Base-by-base conservation (phyloP, 768 basidiomycete species). In the Suillus subaureus region DNA sequence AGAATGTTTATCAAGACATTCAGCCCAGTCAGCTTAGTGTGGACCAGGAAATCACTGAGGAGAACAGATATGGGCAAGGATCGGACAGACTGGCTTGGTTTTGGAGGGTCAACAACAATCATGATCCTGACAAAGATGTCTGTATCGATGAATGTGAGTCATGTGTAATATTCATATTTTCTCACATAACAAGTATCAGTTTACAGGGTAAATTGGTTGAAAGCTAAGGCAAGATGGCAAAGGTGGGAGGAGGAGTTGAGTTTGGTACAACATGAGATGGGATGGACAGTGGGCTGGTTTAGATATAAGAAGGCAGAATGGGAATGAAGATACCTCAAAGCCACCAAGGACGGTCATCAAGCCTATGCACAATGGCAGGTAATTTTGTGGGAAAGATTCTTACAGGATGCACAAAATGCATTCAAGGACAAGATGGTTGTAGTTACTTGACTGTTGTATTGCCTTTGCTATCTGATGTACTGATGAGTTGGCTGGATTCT, bases 211-310 rank as follows among this genome's bases (percentile, higher is more conserved):
- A 64, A 61, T 6, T 64, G 64, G 64, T 57, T 64, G 7, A 61
- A 64, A 26, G 68, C 72, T 16, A 69, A 65, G 61, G 72, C 72
- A 15, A 66, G 63, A 26, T 60, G 47, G 16, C 51, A 71, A 28
- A n/a, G 68, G 58, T 73, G 72, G 72, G 35, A 61, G 11, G 70
- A 73, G 37, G 72, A 73, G 51, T 18, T 69, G 15, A 61, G 37
- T 26, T 35, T 69, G 39, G 43, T 71, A 2, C 23, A n/a, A 57
- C 57, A 71, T 66, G 70, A 72, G 57, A 71, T 73, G 70, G 15
- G 63, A 0, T 73, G 72, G 72, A 66, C 70, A 0, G 23, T 64
- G 8, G 6, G 56, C 18, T 73, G 64, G 47, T 72, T 70, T 42
- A 21, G 21, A 26, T 15, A 42, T 8, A 23, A 60, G 55, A 35